Evolutionary conservation across 2,329 filamentous ascomycete species (phyloP).

Genomic region (Pseudogymnoascus sp.): DNA sequence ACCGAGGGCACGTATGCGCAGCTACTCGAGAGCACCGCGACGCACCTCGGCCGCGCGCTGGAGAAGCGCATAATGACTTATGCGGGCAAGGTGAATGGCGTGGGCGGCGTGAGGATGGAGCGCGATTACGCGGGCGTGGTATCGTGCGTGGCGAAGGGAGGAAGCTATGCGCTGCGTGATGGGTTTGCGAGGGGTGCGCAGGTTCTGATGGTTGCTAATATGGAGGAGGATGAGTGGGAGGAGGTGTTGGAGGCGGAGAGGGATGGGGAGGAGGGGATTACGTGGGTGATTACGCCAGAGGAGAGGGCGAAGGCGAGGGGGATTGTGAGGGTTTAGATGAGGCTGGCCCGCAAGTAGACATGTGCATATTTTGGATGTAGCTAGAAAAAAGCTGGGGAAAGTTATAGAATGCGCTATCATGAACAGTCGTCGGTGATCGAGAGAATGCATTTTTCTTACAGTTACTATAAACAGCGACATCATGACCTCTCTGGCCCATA

Average conservation of each 20-base stretch:
- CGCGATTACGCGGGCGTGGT: slow-evolving; percentile 75
- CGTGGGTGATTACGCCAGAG: slow-evolving; percentile 64
- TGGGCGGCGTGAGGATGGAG: slow-evolving; percentile 77
- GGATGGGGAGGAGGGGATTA: slow-evolving; percentile 56
- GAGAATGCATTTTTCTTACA: background rate
- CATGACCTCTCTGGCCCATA: slow-evolving; percentile 19
- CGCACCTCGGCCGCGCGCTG: slow-evolving; percentile 67
- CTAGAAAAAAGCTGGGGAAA: background rate
- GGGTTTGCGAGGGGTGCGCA: slow-evolving; percentile 69
- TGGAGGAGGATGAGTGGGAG: slow-evolving; percentile 95
- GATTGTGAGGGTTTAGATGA: slow-evolving; percentile 43
- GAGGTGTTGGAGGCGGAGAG: slow-evolving; percentile 50
- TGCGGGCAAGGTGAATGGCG: slow-evolving; percentile 65
- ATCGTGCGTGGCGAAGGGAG: slow-evolving; percentile 55
- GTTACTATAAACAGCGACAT: background rate
- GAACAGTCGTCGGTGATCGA: background rate
- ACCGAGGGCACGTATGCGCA: slow-evolving; percentile 68
- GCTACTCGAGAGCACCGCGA: slow-evolving; percentile 67
- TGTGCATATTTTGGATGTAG: background rate
- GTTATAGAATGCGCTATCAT: background rate
- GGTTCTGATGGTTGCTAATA: slow-evolving; percentile 79
- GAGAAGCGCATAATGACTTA: slow-evolving; percentile 84
- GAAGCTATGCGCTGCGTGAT: slow-evolving; percentile 70
- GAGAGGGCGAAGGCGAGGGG: slow-evolving; percentile 66
- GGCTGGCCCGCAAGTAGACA: background rate